These are phyloP conservation scores for Fusarium sp. DNA, from an alignment of 2,329 filamentous ascomycete genomes.

Conservation along the genomic window DNA sequence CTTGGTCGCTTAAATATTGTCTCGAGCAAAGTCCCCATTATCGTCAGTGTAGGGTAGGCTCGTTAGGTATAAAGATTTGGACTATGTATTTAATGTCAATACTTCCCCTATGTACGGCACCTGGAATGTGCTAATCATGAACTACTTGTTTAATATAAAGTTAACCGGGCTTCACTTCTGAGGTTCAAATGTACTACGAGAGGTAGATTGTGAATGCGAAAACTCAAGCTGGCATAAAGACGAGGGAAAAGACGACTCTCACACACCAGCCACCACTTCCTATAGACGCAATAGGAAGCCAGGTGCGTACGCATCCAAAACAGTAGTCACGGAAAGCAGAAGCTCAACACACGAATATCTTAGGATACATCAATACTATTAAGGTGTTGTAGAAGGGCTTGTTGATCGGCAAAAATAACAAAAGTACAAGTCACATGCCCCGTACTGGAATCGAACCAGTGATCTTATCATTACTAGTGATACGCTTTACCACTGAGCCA, in stretches of 20 bases:
- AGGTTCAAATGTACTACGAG: background rate
- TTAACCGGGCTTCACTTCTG: background rate
- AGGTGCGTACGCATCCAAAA: background rate
- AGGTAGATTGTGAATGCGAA: background rate
- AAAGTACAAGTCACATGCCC: slow-evolving; percentile 16
- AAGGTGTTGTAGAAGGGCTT: background rate
- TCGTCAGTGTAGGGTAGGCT: background rate
- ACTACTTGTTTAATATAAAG: background rate
- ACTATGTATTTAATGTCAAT: background rate
- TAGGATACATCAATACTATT: background rate
- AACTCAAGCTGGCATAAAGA: background rate
- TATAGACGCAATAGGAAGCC: background rate
- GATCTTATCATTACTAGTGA: slow-evolving; percentile 37
- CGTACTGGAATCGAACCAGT: slow-evolving; percentile 33
- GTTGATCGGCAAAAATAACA: background rate
- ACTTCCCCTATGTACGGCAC: background rate
- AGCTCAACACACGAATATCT: background rate
- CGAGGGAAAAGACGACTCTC: background rate
- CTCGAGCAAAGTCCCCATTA: background rate
- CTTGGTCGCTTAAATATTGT: background rate
- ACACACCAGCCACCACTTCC: background rate
- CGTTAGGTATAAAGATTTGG: background rate
- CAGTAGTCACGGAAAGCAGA: background rate
- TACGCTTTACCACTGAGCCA: slow-evolving; percentile 41
- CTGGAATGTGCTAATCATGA: background rate